These are phyloP conservation scores for Leishmania tropica DNA, from an alignment of 208 protist genomes.

Conservation along the genomic window DNA sequence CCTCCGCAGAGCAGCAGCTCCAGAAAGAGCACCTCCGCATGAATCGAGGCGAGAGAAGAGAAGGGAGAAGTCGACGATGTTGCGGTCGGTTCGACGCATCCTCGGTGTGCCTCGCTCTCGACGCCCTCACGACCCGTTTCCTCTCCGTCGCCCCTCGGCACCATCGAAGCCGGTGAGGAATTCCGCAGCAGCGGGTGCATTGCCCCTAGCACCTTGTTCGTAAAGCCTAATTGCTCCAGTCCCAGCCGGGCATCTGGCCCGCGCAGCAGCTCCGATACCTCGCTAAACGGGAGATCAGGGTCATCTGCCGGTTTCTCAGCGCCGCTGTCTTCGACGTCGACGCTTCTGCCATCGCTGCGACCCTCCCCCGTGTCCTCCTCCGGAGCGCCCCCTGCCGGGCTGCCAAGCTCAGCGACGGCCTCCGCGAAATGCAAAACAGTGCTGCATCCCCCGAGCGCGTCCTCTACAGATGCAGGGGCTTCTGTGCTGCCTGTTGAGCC, in stretches of 20 bases:
- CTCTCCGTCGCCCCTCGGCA: not conserved
- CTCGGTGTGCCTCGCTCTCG: not conserved
- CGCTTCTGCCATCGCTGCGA: not conserved
- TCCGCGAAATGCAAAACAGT: slow-evolving; percentile 18
- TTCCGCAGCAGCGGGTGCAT: slow-evolving; percentile 28
- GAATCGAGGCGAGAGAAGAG: not conserved
- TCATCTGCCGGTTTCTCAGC: slow-evolving; percentile 6
- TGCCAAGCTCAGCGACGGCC: slow-evolving; percentile 44
- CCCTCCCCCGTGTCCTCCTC: slow-evolving; percentile 13
- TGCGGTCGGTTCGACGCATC: not conserved
- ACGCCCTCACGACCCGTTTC: not conserved
- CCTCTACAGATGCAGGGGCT: not conserved
- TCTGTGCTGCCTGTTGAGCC: not conserved
- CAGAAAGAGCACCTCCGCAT: slow-evolving; percentile 19
- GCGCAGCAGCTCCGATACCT: slow-evolving; percentile 57
- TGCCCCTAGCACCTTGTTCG: slow-evolving; percentile 33
- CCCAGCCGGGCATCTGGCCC: slow-evolving; percentile 38
- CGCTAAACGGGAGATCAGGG: slow-evolving; percentile 47
- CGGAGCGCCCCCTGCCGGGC: slow-evolving; percentile 33
- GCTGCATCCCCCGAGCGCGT: not conserved
- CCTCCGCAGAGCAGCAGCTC: slow-evolving; percentile 48
- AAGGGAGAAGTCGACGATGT: not conserved
- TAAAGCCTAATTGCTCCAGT: slow-evolving; percentile 51
- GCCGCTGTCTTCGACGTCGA: not conserved
- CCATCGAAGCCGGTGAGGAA: not conserved